These are phyloP conservation scores for Alternaria longipes DNA, from an alignment of 2,329 filamentous ascomycete species.

Conservation along the genomic window DNA sequence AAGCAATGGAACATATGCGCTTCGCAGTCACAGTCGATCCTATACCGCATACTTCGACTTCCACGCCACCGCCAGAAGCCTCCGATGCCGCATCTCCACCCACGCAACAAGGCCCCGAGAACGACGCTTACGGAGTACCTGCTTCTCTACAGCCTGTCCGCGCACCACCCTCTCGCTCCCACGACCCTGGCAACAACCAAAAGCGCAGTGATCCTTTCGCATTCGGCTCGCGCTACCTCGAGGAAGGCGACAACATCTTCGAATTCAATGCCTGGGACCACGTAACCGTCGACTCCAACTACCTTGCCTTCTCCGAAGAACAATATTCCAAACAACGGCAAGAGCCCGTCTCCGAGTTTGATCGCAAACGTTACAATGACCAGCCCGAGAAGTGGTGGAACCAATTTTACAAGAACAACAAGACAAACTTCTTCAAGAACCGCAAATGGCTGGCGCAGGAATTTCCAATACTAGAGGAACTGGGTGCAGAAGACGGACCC, in stretches of 20 bases:
- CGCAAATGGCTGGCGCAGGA: conserved; percentile 97
- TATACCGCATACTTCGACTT: conserved; percentile 30
- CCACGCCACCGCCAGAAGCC: conserved; percentile 21
- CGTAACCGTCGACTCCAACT: conserved; percentile 89
- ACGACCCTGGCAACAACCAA: conserved; percentile 76
- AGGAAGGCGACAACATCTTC: conserved; percentile 87
- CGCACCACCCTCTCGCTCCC: conserved; percentile 67
- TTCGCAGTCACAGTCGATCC: conserved; percentile 57
- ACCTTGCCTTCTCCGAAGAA: conserved; percentile 83
- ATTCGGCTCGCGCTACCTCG: conserved; percentile 88
- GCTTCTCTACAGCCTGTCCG: conserved; percentile 57
- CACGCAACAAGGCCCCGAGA: conserved; percentile 32
- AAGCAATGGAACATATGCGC: conserved; percentile 63
- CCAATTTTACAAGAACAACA: conserved; percentile 97
- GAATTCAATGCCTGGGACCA: conserved; percentile 99
- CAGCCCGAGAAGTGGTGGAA: conserved; percentile 98
- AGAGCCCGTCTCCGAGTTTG: conserved; percentile 89
- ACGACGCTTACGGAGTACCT: conserved; percentile 61
- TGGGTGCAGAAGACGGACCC: conserved; percentile 76
- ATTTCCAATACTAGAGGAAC: conserved; percentile 84
- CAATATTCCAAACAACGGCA: conserved; percentile 87
- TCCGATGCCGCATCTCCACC: neutral
- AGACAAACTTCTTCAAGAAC: conserved; percentile 97
- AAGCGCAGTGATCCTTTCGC: conserved; percentile 94
- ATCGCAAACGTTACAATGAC: conserved; percentile 88